Evolutionary conservation across 495 filamentous ascomycete genomes (phyloP), one percentile per base, ranked within the genome.

Genomic region (Podospora bellae-mahoneyi): DNA sequence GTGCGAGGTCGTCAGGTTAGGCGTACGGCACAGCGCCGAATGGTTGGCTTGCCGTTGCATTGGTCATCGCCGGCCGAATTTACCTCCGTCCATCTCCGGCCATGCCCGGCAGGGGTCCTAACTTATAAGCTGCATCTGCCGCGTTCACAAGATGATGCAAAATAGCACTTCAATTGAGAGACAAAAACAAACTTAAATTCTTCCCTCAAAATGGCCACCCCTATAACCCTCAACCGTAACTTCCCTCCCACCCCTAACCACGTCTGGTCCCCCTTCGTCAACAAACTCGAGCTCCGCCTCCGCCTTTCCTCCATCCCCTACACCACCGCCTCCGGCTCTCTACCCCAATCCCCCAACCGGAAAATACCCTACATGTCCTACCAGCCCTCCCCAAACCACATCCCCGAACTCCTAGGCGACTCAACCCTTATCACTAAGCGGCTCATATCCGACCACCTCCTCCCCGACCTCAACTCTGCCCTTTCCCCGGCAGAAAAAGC

Each of bases 201-300:
- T 32, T 48, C 13, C 34, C 57, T 18, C 26, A 54, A 26, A 55
- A 54, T 59, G 54, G 9, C 57, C 6, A 10, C 28, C 18, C 19
- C 23, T 7, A 58, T 86, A 65, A 84, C 78, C 30, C 68, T 90
- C 71, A 88, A 82, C 78, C 84, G 87, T 13, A 85, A 85, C 28
- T 87, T 81, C 70, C 74, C 76, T 44, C 69, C 71, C 15, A 39
- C 67, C 3, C 74, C 75, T 4, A 68, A 61, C 58, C 83, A 89
- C 70, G 79, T 82, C 65, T 88, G 86, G 86, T 90, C 88, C 0
- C 87, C 89, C 20, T 90, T 88, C 71, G 87, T 88, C 62, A 86
- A 72, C 48, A 91, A 90, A 74, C 82, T 90, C 64, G 88, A 91
- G 70, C 78, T 84, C 27, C 87, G 87, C 1, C 79, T 91, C 7